These are phyloP conservation scores for Meyerozyma sp. DNA, from an alignment of 1,139 yeast species.

Conservation along the genomic window DNA sequence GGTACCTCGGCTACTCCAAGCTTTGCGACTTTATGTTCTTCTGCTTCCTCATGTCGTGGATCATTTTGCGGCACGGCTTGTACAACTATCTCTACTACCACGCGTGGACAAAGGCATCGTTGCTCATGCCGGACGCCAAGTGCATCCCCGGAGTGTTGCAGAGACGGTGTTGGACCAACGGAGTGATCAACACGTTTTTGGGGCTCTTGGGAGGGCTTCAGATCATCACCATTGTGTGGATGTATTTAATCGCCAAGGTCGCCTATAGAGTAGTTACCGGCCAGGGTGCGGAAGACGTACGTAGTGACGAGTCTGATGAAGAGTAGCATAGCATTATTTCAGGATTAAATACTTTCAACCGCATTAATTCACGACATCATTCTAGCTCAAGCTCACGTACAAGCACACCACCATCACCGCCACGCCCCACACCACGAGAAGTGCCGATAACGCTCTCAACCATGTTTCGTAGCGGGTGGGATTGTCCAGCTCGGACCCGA, in stretches of 20 bases:
- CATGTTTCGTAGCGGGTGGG: slow-evolving; percentile 4
- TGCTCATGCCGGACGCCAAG: slow-evolving; percentile 32
- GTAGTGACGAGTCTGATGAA: slow-evolving; percentile 62
- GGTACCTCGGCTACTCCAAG: slow-evolving; percentile 57
- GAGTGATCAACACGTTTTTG: slow-evolving; percentile 46
- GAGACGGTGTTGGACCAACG: slow-evolving; percentile 56
- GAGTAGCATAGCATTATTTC: slow-evolving; percentile 1
- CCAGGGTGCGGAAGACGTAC: slow-evolving; percentile 72
- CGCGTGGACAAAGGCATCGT: slow-evolving; percentile 31
- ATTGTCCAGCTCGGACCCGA: slow-evolving; percentile 22
- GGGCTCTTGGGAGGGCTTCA: slow-evolving; percentile 63
- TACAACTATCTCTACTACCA: slow-evolving; percentile 65
- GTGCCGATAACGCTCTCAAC: slow-evolving; percentile 3
- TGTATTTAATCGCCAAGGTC: slow-evolving; percentile 65
- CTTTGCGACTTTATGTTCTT: slow-evolving; percentile 69
- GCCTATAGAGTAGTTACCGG: slow-evolving; percentile 69
- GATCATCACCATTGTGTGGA: slow-evolving; percentile 65
- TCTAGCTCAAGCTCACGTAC: slow-evolving; percentile 9
- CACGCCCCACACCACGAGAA: slow-evolving; percentile 11
- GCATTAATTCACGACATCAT: neutral
- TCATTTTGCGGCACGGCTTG: slow-evolving; percentile 65
- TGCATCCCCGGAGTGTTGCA: slow-evolving; percentile 28
- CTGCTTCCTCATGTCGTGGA: slow-evolving; percentile 65
- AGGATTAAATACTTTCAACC: neutral
- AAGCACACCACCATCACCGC: slow-evolving; percentile 12